Base-by-base conservation (phyloP, 1,284 basidiomycete genomes). In the Fomitopsis pinicola region DNA sequence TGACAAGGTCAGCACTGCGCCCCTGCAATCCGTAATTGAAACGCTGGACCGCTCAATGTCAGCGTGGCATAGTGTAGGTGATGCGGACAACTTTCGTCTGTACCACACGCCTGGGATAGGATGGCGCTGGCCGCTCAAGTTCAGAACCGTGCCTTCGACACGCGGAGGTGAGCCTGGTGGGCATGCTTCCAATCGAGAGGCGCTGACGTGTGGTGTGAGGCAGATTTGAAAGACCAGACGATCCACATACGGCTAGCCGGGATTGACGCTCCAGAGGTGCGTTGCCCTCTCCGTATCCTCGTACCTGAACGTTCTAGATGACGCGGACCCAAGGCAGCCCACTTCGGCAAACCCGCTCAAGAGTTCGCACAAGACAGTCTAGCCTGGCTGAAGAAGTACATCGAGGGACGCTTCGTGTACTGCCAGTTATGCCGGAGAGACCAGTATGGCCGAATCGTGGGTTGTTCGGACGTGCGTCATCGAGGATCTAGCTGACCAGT, bases 231-330 rank as follows among this genome's bases (percentile, higher is more conserved):
- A 70, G 83, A 88, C 63, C 77, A 92, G 67, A 96, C 94, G 0
- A 79, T 97, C 19, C 88, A 90, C 67, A 87, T 97, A 52, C 85
- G 95, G 28, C 84, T 97, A 54, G 91, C 91, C 9, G 95, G 92
- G 0, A 85, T 94, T 10, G 95, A 97, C 72, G 95, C 95, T 1
- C 95, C 95, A 0, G 95, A 97, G 79, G 91, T 90, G 65, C n/a
- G 71, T 50, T 38, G 35, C 28, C 52, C 35, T 42, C 36, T 44
- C 26, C 28, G 19, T 15, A 10, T 14, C 33, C 28, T 42, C 45
- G 2, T 40, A 3, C 22, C 30, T 53, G 19, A 10, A 17, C 44
- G 0, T 26, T 52, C 15, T 12, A 35, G 2, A 22, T 40, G 35
- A 35, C 38, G 57, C 5, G 22, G 30, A 44, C 17, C 35, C 22